phyloP scores from a whole-genome alignment of 2,329 filamentous ascomycete genomes.

The Aspergillus puulaauensis region DNA sequence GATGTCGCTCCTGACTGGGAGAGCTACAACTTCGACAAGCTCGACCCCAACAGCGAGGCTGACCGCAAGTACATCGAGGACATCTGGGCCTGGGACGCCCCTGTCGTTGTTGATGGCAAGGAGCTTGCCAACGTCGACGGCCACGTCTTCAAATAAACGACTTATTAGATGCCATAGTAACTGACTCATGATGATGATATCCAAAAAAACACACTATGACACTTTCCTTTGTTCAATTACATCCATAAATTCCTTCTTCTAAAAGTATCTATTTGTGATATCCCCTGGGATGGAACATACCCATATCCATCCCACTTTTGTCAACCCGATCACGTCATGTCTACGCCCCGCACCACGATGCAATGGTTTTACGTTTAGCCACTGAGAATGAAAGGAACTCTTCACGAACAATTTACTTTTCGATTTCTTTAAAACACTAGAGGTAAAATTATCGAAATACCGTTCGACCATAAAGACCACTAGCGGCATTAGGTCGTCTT shows the following conservation, averaged over 20 bases:
- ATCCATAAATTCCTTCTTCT: constrained; percentile 1
- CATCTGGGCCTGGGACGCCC: constrained; percentile 91
- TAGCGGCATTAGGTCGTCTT: too few species aligned
- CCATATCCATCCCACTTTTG: background rate
- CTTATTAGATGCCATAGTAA: constrained; percentile 17
- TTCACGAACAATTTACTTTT: background rate
- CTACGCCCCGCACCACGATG: constrained; percentile 17
- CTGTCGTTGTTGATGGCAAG: constrained; percentile 78
- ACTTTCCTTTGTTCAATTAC: constrained; percentile 11
- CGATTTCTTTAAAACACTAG: background rate
- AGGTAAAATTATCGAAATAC: too few species aligned
- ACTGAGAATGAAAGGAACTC: constrained; percentile 15
- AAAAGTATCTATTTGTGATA: constrained; percentile 1
- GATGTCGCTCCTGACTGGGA: constrained; percentile 97
- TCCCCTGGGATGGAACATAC: background rate
- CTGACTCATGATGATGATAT: constrained; percentile 22
- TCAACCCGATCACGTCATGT: constrained; percentile 11
- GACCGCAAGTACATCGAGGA: constrained; percentile 83
- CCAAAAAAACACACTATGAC: constrained; percentile 10
- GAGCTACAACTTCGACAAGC: constrained; percentile 95
- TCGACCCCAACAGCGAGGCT: constrained; percentile 81
- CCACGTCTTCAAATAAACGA: constrained; percentile 96
- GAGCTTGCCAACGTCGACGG: constrained; percentile 83
- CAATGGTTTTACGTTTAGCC: constrained; percentile 19
- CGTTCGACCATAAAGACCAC: too few species aligned